These are phyloP conservation scores for Macadamia integrifolia DNA, from an alignment of 164 flowering plant genomes.

Conservation along the genomic window DNA sequence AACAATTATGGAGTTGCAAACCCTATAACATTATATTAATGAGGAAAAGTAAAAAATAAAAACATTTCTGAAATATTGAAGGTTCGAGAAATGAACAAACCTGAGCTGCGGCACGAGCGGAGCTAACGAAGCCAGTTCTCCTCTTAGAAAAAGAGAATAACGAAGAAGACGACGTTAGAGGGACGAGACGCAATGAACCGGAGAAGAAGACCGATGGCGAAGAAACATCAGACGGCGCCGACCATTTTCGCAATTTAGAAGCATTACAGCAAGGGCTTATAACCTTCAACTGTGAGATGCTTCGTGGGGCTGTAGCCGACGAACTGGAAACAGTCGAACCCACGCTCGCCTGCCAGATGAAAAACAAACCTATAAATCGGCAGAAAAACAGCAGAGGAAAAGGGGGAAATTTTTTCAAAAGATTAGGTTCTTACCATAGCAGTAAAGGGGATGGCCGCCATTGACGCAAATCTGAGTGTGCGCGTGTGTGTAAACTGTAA, in stretches of 20 bases:
- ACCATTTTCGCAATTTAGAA: slow-evolving; percentile 16
- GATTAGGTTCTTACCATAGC: slow-evolving; percentile 21
- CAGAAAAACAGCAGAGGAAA: not conserved
- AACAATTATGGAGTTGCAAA: not conserved
- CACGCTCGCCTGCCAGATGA: slow-evolving; percentile 31
- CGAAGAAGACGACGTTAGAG: slow-evolving; percentile 16
- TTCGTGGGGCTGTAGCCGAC: slow-evolving; percentile 16
- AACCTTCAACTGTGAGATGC: slow-evolving; percentile 11
- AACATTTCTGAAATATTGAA: not conserved
- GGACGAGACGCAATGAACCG: slow-evolving; percentile 23
- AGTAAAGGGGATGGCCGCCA: slow-evolving; percentile 30
- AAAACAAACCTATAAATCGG: not conserved
- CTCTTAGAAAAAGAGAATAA: slow-evolving; percentile 11
- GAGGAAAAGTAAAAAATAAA: not conserved
- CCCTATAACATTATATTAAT: not conserved
- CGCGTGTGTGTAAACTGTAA: not conserved
- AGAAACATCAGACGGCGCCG: slow-evolving; percentile 12
- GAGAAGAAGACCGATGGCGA: slow-evolving; percentile 29
- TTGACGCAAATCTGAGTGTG: slow-evolving; percentile 14
- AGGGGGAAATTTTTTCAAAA: too few species aligned
- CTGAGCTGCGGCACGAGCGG: slow-evolving; percentile 44
- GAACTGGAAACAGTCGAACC: slow-evolving; percentile 13
- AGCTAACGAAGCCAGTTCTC: slow-evolving; percentile 12
- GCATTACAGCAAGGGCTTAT: slow-evolving; percentile 14
- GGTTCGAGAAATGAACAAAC: slow-evolving; percentile 15